Percentiles rank a stretch among this genome's conserved stretches.
These are phyloP conservation scores for Candida succiphila DNA, from an alignment of 805 yeast species.

Conservation along the genomic window DNA sequence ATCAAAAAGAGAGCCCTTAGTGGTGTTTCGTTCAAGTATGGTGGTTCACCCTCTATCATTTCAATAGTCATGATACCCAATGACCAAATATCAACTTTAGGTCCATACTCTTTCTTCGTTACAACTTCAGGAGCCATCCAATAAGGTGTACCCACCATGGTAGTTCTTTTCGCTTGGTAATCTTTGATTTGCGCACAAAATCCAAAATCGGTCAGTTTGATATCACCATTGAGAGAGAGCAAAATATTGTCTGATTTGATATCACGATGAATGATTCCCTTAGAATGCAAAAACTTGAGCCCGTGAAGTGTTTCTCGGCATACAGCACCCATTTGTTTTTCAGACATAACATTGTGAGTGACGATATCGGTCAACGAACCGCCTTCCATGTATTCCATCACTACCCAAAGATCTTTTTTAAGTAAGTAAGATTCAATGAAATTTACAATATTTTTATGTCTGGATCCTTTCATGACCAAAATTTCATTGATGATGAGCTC, in stretches of 20 bases:
- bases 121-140: conserved; percentile 92
- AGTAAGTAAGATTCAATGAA: conserved; percentile 78
- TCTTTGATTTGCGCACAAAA: conserved; percentile 77
- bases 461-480: conserved; percentile 87
- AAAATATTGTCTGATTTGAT: conserved; percentile 92
- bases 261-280: conserved; percentile 92
- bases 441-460: conserved; percentile 88
- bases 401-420: conserved; percentile 85
- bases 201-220: conserved; percentile 78
- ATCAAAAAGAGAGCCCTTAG: conserved; percentile 66
- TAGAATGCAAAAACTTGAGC: conserved; percentile 75
- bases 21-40: conserved; percentile 73
- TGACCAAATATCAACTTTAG: conserved; percentile 78
- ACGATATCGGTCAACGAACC: conserved; percentile 95
- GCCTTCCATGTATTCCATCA: conserved; percentile 99
- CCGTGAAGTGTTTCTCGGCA: conserved; percentile 88
- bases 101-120: conserved; percentile 69
- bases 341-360: conserved; percentile 79
- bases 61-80: conserved; percentile 80
- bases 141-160: conserved; percentile 84
- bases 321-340: conserved; percentile 91
- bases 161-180: conserved; percentile 62
- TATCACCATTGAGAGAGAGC: conserved; percentile 74
- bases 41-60: conserved; percentile 83
- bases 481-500: conserved; percentile 93